Percentiles rank a stretch among this genome's conserved stretches.
phyloP scores from a whole-genome alignment of 192 early-diverging fungal species.

The Chytriomyces confervae region DNA sequence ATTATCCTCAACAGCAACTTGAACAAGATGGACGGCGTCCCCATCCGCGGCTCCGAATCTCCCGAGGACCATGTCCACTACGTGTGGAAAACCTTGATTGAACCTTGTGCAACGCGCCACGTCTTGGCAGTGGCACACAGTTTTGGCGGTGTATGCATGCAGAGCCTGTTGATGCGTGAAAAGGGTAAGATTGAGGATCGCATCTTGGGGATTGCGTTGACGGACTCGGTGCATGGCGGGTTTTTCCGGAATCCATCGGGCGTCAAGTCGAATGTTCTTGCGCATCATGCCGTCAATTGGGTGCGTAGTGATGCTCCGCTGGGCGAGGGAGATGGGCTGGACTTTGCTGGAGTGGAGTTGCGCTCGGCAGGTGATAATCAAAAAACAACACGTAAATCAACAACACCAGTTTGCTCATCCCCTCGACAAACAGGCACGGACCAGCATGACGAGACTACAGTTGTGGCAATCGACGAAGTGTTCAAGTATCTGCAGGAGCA shows the following conservation, averaged over 20 bases:
- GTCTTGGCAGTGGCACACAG: conserved; percentile 30
- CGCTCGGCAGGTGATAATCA: conserved; percentile 14
- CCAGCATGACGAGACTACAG: conserved; percentile 32
- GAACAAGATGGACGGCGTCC: conserved; percentile 4
- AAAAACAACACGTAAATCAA: background rate
- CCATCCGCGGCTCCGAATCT: conserved; percentile 20
- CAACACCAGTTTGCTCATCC: background rate
- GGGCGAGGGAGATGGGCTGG: background rate
- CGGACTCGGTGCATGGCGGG: conserved; percentile 29
- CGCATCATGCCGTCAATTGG: conserved; percentile 23
- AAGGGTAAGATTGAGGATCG: background rate
- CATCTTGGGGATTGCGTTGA: conserved; percentile 28
- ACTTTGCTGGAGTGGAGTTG: conserved; percentile 1
- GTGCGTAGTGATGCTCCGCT: conserved; percentile 5
- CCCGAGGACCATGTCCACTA: conserved; percentile 25
- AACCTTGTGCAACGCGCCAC: background rate
- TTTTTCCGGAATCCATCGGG: background rate
- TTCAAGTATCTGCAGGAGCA: conserved; percentile 17
- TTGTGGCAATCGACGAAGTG: conserved; percentile 26
- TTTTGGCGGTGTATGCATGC: conserved; percentile 30
- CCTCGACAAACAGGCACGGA: conserved; percentile 6
- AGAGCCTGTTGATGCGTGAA: background rate
- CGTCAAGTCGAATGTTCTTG: background rate
- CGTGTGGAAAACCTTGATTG: conserved; percentile 17
- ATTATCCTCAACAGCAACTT: conserved; percentile 28